Evolutionary conservation across 768 basidiomycete species (phyloP), one percentile per base, ranked within the genome.

Genomic region (Serendipita vermifera): DNA sequence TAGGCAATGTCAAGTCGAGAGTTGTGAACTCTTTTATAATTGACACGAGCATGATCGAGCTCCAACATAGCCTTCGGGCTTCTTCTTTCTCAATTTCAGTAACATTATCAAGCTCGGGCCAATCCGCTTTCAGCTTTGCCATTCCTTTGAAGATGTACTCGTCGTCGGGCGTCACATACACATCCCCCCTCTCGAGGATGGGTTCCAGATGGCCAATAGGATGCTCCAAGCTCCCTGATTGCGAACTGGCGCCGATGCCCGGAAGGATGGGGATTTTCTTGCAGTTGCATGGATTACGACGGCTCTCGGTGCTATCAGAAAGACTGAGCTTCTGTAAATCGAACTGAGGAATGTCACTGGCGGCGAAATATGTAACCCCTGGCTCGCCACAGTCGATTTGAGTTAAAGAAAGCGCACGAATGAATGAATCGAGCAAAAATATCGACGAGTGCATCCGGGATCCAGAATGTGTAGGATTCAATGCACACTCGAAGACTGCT

Each of bases 401-500:
- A 0, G 81, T 78, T 36, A 87, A 72, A 3, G 70, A 65, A 2
- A 82, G 70, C 2, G 66, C 66, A n/a, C 72, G 73, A 58, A 89
- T 76, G 57, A 87, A 78, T 27, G 73, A 71, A 64, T 89, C 87
- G 32, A 88, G 72, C 24, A 75, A 70, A 36, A 76, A 64, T 7
- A 89, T 70, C 0, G 85, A 73, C 17, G 67, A 67, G 20, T 72
- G 69, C 9, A 79, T 75, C 11, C 81, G 75, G 20, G 77, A 74
- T 3, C 75, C 71, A 20, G 74, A 75, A 64, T 86, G 76, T 38
- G 76, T 71, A 4, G 84, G 85, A 58, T 88, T 82, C 3, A 81
- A 76, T 1, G 83, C 87, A 0, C 78, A 76, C 65, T 89, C 87
- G 62, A 85, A 89, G 2, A 89, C 70, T 3, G 86, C 82, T 6